Conservation (phyloP, 2,329 filamentous ascomycete genomes). For the Phyllosticta capitalensis region DNA sequence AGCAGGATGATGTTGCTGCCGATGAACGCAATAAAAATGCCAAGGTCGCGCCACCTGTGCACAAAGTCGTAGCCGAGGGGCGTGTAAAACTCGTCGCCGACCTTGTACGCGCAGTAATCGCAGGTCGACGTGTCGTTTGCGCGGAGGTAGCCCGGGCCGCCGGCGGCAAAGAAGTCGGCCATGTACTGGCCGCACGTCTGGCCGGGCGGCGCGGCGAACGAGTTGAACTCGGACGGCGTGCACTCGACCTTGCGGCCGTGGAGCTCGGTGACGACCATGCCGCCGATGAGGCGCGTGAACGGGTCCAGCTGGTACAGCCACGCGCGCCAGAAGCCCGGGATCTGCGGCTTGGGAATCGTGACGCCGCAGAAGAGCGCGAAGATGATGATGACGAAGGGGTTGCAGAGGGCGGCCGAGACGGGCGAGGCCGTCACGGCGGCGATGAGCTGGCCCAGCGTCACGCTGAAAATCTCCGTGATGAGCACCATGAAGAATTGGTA, state of each 20-base stretch:
- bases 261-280: constrained; percentile 70
- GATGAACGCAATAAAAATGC: constrained; percentile 68
- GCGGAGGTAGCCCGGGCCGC: constrained; percentile 64
- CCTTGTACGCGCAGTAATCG: constrained; percentile 70
- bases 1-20: constrained; percentile 63
- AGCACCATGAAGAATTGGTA: constrained; percentile 83
- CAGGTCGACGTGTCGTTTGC: constrained; percentile 58
- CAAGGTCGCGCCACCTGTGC: constrained; percentile 71
- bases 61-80: constrained; percentile 57
- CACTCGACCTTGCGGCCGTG: constrained; percentile 57
- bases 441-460: constrained; percentile 65
- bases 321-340: constrained; percentile 66
- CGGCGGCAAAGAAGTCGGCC: constrained; percentile 54
- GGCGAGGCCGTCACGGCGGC: constrained; percentile 68
- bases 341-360: constrained; percentile 67
- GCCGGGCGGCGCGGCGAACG: constrained; percentile 56
- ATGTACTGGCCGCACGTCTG: constrained; percentile 70
- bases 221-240: constrained; percentile 50
- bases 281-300: constrained; percentile 71
- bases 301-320: constrained; percentile 80
- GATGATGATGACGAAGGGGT: constrained; percentile 73
- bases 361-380: constrained; percentile 85
- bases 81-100: constrained; percentile 72
- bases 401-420: constrained; percentile 69
- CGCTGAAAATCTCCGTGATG: constrained; percentile 74